Evolutionary conservation across 192 early-diverging fungal species (phyloP).

Genomic region (Globomyces pollinis-pini): DNA sequence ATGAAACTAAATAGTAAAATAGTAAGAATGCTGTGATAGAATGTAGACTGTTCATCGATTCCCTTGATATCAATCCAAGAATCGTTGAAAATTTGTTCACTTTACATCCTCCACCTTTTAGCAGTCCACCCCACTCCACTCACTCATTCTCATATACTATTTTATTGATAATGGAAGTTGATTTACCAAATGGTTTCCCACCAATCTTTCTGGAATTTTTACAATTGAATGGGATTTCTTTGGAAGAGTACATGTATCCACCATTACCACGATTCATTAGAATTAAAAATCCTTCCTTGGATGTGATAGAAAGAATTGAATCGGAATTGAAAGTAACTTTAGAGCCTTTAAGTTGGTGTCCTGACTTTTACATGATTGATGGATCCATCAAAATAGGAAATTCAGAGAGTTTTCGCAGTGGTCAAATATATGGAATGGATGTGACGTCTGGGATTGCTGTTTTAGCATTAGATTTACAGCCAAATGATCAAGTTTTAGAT

Average conservation of each 20-base stretch:
- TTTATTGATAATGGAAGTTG: no score
- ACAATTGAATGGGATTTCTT: constrained; percentile 60
- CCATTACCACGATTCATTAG: constrained; percentile 70
- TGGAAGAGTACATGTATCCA: constrained; percentile 49
- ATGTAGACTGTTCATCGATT: no score
- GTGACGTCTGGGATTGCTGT: constrained; percentile 70
- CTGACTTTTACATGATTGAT: constrained; percentile 48
- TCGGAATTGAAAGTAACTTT: constrained; percentile 31
- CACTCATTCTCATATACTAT: no score
- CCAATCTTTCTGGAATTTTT: constrained; percentile 62
- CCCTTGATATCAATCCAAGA: no score
- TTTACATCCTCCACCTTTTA: no score
- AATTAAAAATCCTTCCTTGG: constrained; percentile 46
- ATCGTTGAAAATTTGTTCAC: no score
- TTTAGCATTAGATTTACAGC: constrained; percentile 59
- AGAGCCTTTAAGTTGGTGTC: constrained; percentile 39
- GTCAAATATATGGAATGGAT: constrained; percentile 6
- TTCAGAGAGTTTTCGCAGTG: constrained; percentile 34
- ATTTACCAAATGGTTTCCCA: no score
- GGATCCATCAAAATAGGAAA: constrained; percentile 42
- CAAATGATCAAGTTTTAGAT: constrained; percentile 82
- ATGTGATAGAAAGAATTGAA: constrained; percentile 50
- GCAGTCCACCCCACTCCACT: no score
- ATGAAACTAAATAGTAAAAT: no score
- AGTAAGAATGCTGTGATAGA: no score